A percentile compares a stretch with the other conserved stretches of the same genome.
Evolutionary conservation across 441 rosid genomes (phyloP).

Genomic region (Arabidopsis hybrid): DNA sequence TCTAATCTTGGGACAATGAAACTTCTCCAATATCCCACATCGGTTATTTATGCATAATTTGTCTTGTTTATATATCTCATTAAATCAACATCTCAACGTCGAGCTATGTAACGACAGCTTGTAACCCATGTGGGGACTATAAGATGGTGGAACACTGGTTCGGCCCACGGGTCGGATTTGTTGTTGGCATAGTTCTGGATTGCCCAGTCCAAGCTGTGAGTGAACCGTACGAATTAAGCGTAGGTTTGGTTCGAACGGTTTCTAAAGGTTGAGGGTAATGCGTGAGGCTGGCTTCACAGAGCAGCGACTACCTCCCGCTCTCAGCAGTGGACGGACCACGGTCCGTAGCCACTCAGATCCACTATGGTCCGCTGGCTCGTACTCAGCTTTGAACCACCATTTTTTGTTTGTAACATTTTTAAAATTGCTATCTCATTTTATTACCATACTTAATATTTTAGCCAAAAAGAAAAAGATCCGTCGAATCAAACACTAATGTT

Average conservation of each 20-base stretch:
- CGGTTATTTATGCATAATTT: background rate
- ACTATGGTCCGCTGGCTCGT: constrained; percentile 26
- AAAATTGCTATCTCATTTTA: background rate
- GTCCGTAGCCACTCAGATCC: constrained; percentile 12
- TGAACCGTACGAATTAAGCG: constrained; percentile 24
- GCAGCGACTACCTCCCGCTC: constrained; percentile 51
- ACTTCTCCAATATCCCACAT: constrained; percentile 30
- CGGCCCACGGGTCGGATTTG: constrained; percentile 23
- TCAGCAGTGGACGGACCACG: constrained; percentile 42
- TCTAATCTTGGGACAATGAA: background rate
- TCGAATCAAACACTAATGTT: constrained; percentile 18
- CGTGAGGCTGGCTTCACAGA: constrained; percentile 60
- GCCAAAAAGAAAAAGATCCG: background rate
- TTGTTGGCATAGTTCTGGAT: constrained; percentile 26
- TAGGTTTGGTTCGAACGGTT: constrained; percentile 21
- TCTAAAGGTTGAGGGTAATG: constrained; percentile 45
- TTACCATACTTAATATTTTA: background rate
- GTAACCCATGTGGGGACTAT: constrained; percentile 30
- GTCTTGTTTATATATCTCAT: background rate
- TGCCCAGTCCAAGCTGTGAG: constrained; percentile 47
- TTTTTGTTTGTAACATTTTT: background rate
- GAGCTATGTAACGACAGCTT: constrained; percentile 37
- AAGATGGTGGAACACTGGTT: constrained; percentile 34
- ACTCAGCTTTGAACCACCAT: constrained; percentile 31
- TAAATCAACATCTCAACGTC: background rate